Evolutionary conservation across 2,329 filamentous ascomycete species (phyloP), one percentile per base, ranked within the genome.

Genomic region (Dothideomycetidae sp.): DNA sequence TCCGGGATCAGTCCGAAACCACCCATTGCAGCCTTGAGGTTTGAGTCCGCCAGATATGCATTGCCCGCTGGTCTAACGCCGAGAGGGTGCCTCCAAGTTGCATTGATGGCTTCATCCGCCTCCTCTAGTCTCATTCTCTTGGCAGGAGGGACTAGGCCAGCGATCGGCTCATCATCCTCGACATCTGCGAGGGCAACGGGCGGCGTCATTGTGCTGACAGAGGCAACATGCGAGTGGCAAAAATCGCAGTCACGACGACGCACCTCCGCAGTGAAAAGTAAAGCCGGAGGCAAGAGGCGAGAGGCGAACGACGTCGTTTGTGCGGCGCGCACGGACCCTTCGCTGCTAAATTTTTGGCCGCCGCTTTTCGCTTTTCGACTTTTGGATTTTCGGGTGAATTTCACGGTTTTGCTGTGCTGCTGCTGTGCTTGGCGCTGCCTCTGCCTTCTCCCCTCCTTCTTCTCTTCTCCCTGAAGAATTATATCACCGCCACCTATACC

Each of bases 21-120:
- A 11, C 85, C 86, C 43, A 75, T 70, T 28, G 64, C 67, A 33
- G 63, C 57, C 42, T 82, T 81, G 33, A 84, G 71, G 59, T 81
- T 81, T 39, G 66, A 66, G 2, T 64, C 66, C 10, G 73, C 66
- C 13, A 75, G 73, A 30, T 88, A 70, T 33, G 78, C 76, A 62
- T 98, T 96, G 26, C 88, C 90, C 43, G 80, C 70, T 1, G 90
- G 88, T 53, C 85, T 90, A 46, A 96, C 68, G 19, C 80, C 80
- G 32, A 93, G 64, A 26, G 84, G 84, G 63, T 96, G 88, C 28
- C 68, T 66, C 35, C 80, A 79, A 37, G 93, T 71, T 48, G 63
- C 56, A 18, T 41, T 50, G 48, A 53, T 53, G 46, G 67, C 60
- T 53, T 45, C 40, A 33, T 37, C 36, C 21, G 32, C 40, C 12